phyloP scores from a whole-genome alignment of 768 basidiomycete species.

The Leccinum truebloodii region DNA sequence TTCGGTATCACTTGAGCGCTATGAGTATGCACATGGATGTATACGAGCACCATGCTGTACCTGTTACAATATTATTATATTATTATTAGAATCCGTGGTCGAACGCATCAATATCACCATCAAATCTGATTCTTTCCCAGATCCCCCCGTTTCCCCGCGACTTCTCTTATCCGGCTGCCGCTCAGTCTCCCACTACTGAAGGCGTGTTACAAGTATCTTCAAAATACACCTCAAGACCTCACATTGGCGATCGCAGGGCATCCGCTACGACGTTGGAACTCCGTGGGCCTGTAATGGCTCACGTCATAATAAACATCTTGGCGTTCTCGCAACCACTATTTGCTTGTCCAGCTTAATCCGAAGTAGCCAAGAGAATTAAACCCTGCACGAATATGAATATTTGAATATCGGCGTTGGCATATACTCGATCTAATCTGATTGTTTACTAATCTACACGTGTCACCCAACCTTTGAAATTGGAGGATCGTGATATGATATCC shows the following conservation, averaged over 20 bases:
- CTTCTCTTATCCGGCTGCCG: not conserved
- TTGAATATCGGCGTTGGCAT: not conserved
- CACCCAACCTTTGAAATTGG: not conserved
- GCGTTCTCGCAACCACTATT: not conserved
- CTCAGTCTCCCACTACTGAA: not conserved
- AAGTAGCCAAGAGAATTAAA: not conserved
- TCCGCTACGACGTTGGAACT: not conserved
- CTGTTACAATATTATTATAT: not conserved
- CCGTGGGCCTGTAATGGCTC: not conserved
- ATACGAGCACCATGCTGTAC: not conserved
- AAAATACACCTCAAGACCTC: not conserved
- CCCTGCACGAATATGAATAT: not conserved
- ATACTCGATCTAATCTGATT: not conserved
- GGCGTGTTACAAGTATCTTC: not conserved
- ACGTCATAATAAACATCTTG: not conserved
- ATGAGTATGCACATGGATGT: constrained; percentile 11
- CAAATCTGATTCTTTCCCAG: not conserved
- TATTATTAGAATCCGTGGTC: not conserved
- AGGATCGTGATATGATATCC: too few species aligned
- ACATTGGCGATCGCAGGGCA: not conserved
- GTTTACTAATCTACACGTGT: not conserved
- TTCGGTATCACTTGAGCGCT: not conserved
- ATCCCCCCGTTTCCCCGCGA: not conserved
- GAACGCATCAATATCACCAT: not conserved
- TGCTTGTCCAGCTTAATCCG: not conserved